Evolutionary conservation across 805 yeast species (phyloP), one percentile per base, ranked within the genome.

Genomic region (Zygosaccharomyces bisporus): DNA sequence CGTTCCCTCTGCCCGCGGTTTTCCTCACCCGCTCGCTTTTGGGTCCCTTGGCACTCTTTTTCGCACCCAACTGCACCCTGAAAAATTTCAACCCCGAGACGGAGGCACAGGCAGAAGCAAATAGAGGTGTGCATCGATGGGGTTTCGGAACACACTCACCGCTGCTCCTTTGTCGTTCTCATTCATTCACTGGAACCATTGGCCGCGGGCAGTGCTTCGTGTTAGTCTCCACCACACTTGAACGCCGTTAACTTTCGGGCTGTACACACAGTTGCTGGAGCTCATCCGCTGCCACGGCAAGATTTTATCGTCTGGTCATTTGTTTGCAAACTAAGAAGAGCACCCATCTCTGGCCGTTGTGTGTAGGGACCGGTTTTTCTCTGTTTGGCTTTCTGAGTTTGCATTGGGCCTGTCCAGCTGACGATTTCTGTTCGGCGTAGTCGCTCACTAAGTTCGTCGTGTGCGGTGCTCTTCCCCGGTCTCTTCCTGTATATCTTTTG

Each of bases 31-130:
- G 24, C 24, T 18, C 24, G 37, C 13, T 18, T 18, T 14, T 34
- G 37, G n/a, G 16, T 18, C 37, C 12, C 12, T 17, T 32, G 12
- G 25, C 9, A 7, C 13, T 25, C 30, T 31, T 31, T n/a, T 19
- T 16, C n/a, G 24, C 14, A n/a, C 31, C 24, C 30, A 50, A 43
- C 46, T 50, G 51, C 50, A 50, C 51, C 51, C 49, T 44, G 50
- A 46, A 49, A 49, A 49, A 45, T 35, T 37, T 45, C 38, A 34
- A 19, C 40, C 34, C 42, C 34, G 41, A 32, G 23, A 33, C 39
- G 48, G 24, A 41, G 25, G 25, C 25, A n/a, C n/a, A 21, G 25
- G 25, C 25, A 21, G 19, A n/a, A 35, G 29, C 33, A 36, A 31
- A 43, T 21, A 23, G 14, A 37, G 19, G 39, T 35, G 45, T 32